phyloP scores from a whole-genome alignment of 2,329 filamentous ascomycete genomes.

The Chaetomiaceae sp. region DNA sequence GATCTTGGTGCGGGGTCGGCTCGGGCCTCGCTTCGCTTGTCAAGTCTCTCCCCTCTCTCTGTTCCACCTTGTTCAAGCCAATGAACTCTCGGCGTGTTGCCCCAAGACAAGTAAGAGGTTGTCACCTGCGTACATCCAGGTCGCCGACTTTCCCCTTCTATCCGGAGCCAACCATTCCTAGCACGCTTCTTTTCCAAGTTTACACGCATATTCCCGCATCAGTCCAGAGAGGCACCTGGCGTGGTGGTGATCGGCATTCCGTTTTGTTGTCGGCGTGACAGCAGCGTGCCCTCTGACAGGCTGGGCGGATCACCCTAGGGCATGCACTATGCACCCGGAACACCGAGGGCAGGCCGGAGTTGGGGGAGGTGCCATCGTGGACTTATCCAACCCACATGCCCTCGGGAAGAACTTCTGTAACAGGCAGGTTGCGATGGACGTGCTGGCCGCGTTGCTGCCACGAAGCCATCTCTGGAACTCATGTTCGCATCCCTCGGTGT shows the following conservation, averaged over 20 bases:
- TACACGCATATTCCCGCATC: neutral
- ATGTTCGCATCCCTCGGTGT: neutral
- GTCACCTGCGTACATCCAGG: neutral
- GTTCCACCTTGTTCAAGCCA: no score
- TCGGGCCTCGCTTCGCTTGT: no score
- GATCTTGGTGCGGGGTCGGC: neutral
- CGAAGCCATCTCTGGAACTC: neutral
- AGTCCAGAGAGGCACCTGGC: neutral
- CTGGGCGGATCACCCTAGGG: no score
- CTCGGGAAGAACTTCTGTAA: constrained; percentile 9
- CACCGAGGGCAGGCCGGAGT: neutral
- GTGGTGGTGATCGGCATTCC: constrained; percentile 1
- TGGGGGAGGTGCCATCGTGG: constrained; percentile 4
- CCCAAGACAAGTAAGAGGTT: neutral
- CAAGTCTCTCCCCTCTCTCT: no score
- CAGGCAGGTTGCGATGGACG: constrained; percentile 12
- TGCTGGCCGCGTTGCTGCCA: neutral
- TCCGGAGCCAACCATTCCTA: constrained; percentile 2
- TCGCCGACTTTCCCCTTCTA: neutral
- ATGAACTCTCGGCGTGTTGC: no score
- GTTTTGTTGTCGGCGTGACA: neutral
- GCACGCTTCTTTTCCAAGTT: no score
- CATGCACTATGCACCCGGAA: no score
- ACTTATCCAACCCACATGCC: neutral
- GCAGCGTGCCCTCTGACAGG: constrained; percentile 1